A percentile compares a stretch with the other conserved stretches of the same genome.
Conservation (phyloP, 208 protist genomes). For the Strigomonas culicis region DNA sequence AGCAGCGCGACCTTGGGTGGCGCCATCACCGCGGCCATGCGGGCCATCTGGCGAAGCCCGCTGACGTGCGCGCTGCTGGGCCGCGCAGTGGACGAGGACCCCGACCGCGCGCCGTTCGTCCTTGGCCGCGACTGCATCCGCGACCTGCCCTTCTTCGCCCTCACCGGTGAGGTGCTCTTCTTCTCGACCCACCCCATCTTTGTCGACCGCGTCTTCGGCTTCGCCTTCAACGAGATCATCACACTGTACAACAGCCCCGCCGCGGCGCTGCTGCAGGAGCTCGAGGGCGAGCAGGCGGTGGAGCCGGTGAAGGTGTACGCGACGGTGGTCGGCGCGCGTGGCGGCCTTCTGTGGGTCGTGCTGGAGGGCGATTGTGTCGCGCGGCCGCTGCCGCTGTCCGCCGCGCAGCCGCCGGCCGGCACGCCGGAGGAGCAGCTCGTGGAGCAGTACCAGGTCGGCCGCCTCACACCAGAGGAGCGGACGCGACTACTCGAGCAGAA, state of each 20-base stretch:
- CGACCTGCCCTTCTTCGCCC: constrained; percentile 60
- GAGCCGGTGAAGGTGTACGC: not conserved
- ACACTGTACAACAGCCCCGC: not conserved
- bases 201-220: constrained; percentile 56
- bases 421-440: not conserved
- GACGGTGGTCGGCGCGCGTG: constrained; percentile 58
- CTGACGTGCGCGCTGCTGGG: not conserved
- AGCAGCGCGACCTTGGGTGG: not conserved
- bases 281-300: constrained; percentile 12
- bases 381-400: constrained; percentile 16
- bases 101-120: constrained; percentile 2
- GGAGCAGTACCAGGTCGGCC: not conserved
- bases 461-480: not conserved
- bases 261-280: constrained; percentile 51
- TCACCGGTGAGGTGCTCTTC: constrained; percentile 41
- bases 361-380: constrained; percentile 28
- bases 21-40: not conserved
- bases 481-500: not conserved
- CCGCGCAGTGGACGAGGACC: not conserved
- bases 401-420: no score
- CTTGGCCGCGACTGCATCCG: constrained; percentile 54
- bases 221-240: constrained; percentile 10
- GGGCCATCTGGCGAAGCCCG: not conserved
- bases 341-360: constrained; percentile 55
- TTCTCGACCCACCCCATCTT: constrained; percentile 64